Percentiles rank a stretch among this genome's conserved stretches.
Evolutionary conservation across 495 filamentous ascomycete genomes (phyloP).

Genomic region (Trypethelium eluteriae): DNA sequence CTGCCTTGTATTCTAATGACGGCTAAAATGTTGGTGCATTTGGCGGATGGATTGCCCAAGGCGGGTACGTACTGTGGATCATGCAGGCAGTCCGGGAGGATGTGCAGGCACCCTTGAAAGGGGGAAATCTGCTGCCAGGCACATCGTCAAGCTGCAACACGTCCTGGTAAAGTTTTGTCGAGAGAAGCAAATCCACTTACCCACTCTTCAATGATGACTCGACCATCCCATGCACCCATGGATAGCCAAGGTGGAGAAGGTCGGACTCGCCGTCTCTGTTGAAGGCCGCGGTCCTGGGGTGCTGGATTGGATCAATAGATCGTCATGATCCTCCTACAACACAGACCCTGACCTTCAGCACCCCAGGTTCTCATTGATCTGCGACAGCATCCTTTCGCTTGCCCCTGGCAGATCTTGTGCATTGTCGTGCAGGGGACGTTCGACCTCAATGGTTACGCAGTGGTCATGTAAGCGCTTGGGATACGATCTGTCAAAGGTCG

Average conservation of each 20-base stretch:
- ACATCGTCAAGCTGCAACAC: not conserved
- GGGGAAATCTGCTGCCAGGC: not conserved
- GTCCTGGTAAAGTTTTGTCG: too few species aligned
- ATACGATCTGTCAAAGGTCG: not conserved
- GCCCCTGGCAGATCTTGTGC: constrained; percentile 3
- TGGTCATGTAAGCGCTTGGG: not conserved
- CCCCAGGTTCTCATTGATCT: not conserved
- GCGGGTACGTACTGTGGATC: too few species aligned
- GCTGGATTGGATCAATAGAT: not conserved
- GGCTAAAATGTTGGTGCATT: too few species aligned
- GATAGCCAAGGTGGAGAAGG: too few species aligned
- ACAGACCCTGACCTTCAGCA: not conserved
- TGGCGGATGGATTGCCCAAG: too few species aligned
- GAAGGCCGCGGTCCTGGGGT: too few species aligned
- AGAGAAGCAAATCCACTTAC: too few species aligned
- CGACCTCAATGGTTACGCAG: not conserved
- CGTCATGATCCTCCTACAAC: constrained; percentile 1
- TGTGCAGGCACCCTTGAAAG: not conserved
- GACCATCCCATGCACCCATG: too few species aligned
- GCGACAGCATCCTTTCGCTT: not conserved
- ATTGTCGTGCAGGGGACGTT: not conserved
- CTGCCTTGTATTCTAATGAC: too few species aligned
- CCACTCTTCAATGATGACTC: too few species aligned
- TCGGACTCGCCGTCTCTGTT: too few species aligned
- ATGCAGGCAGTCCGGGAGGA: too few species aligned